phyloP scores from a whole-genome alignment of 2,329 filamentous ascomycete genomes.

The Fusarium goolgardi region DNA sequence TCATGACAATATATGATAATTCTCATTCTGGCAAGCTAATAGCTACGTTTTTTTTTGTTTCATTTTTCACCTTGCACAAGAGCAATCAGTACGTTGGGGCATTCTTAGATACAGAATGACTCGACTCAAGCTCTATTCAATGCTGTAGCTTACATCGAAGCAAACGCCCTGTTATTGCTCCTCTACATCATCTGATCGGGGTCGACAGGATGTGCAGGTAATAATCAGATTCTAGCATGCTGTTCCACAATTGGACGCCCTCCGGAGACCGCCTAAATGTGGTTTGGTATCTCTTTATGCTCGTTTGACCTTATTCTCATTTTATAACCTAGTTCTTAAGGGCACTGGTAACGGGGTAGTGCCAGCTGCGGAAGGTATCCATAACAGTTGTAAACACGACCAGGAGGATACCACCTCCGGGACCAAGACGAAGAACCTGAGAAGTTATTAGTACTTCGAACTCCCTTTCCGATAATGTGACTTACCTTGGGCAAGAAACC shows the following conservation, averaged over 20 bases:
- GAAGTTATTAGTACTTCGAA: constrained; percentile 6
- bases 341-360: constrained; percentile 40
- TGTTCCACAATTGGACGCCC: constrained; percentile 11
- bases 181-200: constrained; percentile 11
- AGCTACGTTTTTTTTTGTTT: too few relatives aligned
- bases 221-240: constrained; percentile 23
- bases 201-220: constrained; percentile 15
- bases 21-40: background rate
- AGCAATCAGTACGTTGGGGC: background rate
- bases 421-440: constrained; percentile 62
- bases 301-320: constrained; percentile 14
- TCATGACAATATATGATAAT: background rate
- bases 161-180: constrained; percentile 18
- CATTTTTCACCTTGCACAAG: background rate
- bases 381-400: constrained; percentile 89
- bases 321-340: constrained; percentile 14
- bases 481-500: constrained; percentile 97
- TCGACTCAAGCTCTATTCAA: constrained; percentile 35
- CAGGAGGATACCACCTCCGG: constrained; percentile 75
- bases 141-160: constrained; percentile 8
- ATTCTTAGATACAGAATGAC: constrained; percentile 13
- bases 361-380: constrained; percentile 85
- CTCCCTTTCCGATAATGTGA: constrained; percentile 52
- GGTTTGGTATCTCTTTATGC: constrained; percentile 36
- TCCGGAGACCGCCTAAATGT: constrained; percentile 25